Evolutionary conservation across 495 filamentous ascomycete genomes (phyloP), one percentile per base, ranked within the genome.

Genomic region (Mytilinidion resinicola): DNA sequence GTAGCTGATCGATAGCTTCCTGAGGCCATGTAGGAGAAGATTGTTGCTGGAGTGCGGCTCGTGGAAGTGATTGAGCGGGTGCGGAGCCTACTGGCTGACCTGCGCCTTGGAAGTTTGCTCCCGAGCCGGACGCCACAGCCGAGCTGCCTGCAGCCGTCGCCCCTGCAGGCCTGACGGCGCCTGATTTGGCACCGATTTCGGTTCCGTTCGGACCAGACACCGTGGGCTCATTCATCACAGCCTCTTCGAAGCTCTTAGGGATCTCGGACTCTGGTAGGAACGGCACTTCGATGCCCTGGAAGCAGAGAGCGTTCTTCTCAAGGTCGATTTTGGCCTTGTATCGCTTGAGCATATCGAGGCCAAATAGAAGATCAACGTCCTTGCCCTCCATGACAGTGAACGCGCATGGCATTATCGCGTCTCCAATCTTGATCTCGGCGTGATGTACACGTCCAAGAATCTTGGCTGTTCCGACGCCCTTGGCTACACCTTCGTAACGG

Each of bases 371-470:
- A 65, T 97, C 93, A n/a, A 97, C 93, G 57, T 88, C 84, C 72
- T 97, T 99, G 37, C 93, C 93, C 73, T 99, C 93, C 93, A 99
- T 96, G 62, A 99, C 93, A n/a, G 95, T 97, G 73, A 99, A 99
- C 49, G 87, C 88, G 76, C 91, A 96, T 0, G 91, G 83, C 51
- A 99, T 80, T 67, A 89, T 90, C 66, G 91, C 82, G 37, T 80
- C 81, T 15, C 93, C 95, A 62, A 99, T 95, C 74, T 88, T 89
- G 69, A 97, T 92, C 70, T 88, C 88, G 12, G 95, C 92, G 15
- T 86, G 88, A 68, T 97, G 93, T 0, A 99, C 93, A 25, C 91
- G 90, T 38, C 93, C 93, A 15, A 99, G 84, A 60, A 99, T 96
- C 48, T 83, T 86, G 36, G 93, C 95, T 1, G 91, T 96, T 17